A percentile compares a stretch with the other conserved stretches of the same genome.
These are phyloP conservation scores for Pythium insidiosum DNA, from an alignment of 352 stramenopile species.

Conservation along the genomic window DNA sequence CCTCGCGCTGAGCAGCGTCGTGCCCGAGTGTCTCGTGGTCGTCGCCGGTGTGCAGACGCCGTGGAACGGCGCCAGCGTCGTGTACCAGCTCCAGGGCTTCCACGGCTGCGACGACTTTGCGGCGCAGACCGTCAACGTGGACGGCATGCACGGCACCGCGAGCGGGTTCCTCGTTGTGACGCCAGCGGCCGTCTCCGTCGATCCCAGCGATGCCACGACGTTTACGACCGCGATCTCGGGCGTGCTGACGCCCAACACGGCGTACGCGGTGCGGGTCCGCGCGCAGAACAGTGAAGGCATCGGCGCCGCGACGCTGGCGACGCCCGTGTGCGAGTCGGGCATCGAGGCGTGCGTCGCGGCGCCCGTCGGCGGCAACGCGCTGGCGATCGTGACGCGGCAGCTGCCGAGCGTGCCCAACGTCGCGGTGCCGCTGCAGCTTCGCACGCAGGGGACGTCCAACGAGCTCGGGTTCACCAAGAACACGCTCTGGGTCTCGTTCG, in stretches of 20 bases:
- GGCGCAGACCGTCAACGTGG: constrained; percentile 18
- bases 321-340: constrained; percentile 81
- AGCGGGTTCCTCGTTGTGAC: constrained; percentile 32
- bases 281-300: constrained; percentile 83
- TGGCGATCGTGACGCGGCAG: constrained; percentile 44
- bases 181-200: constrained; percentile 4
- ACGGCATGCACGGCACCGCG: constrained; percentile 33
- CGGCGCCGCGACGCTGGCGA: constrained; percentile 41
- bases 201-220: not conserved
- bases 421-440: constrained; percentile 37
- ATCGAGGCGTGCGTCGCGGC: constrained; percentile 65
- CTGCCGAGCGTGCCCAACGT: constrained; percentile 41
- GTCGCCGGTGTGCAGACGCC: constrained; percentile 23
- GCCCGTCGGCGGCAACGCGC: not conserved
- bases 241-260: constrained; percentile 34
- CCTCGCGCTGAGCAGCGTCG: constrained; percentile 32
- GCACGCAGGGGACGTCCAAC: constrained; percentile 28
- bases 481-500: constrained; percentile 47
- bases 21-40: constrained; percentile 40
- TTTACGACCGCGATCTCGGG: constrained; percentile 18
- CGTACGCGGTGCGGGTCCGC: constrained; percentile 79
- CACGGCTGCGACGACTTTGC: constrained; percentile 70
- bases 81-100: constrained; percentile 33
- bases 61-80: constrained; percentile 25
- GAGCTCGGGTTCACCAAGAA: constrained; percentile 58